Evolutionary conservation across 805 yeast genomes (phyloP).

Genomic region (Schwanniomyces occidentalis): DNA sequence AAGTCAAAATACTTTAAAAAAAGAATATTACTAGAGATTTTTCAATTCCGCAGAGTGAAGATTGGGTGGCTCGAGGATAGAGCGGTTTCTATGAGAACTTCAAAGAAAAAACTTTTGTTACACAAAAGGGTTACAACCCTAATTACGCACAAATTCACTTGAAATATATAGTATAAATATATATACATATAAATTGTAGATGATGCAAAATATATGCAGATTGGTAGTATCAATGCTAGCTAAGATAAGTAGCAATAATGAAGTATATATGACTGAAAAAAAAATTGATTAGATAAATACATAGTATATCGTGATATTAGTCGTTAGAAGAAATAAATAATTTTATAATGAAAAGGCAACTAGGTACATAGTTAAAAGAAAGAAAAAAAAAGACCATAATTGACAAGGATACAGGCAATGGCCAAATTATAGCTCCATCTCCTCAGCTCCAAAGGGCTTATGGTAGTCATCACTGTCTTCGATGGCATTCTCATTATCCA

Average conservation of each 20-base stretch:
- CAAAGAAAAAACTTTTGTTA: neutral
- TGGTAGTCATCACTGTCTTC: slow-evolving; percentile 40
- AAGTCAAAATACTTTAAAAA: slow-evolving; percentile 9
- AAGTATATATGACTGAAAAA: too few relatives aligned
- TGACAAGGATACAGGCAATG: neutral
- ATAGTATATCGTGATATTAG: too few relatives aligned
- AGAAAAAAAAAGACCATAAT: neutral
- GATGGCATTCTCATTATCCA: slow-evolving; percentile 30
- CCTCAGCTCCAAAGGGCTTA: slow-evolving; percentile 45
- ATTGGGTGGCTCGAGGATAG: neutral
- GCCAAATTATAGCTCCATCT: slow-evolving; percentile 35
- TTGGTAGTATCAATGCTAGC: too few relatives aligned
- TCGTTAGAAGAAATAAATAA: too few relatives aligned
- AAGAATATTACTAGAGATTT: slow-evolving; percentile 6
- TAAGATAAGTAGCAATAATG: too few relatives aligned
- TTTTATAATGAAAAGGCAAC: too few relatives aligned
- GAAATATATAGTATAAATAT: too few relatives aligned
- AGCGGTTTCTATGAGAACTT: neutral
- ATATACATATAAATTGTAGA: too few relatives aligned
- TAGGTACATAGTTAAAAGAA: slow-evolving; percentile 1
- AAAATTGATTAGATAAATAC: too few relatives aligned
- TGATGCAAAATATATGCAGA: too few relatives aligned
- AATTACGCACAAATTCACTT: slow-evolving; percentile 1
- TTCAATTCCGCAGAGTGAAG: too few relatives aligned
- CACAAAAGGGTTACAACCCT: slow-evolving; percentile 2